phyloP scores from a whole-genome alignment of 768 basidiomycete genomes.

The Mycena chlorophos region DNA sequence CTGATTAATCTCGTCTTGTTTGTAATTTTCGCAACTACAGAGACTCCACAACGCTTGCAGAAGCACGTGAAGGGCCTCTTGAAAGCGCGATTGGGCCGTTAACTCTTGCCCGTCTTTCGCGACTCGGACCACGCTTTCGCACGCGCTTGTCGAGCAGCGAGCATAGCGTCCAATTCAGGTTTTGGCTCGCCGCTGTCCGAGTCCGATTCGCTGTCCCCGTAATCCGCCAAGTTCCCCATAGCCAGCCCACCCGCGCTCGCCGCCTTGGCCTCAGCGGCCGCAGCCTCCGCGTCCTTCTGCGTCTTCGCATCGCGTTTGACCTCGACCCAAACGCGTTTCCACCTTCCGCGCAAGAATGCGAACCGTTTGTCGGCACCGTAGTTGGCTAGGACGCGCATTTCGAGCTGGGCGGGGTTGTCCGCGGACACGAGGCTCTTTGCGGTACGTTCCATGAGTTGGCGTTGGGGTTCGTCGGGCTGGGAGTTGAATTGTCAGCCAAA shows the following conservation, averaged over 20 bases:
- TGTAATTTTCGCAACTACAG: no score
- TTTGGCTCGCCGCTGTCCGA: conserved; percentile 30
- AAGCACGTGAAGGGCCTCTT: no score
- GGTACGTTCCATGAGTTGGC: conserved; percentile 72
- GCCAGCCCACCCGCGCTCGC: conserved; percentile 36
- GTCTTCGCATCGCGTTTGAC: conserved; percentile 46
- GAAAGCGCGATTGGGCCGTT: no score
- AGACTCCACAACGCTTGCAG: no score
- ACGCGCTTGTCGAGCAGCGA: conserved; percentile 34
- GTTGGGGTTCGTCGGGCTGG: conserved; percentile 61
- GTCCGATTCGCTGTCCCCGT: conserved; percentile 57
- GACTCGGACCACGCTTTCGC: conserved; percentile 61
- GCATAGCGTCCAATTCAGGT: conserved; percentile 20
- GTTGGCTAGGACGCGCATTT: conserved; percentile 87
- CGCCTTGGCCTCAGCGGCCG: conserved; percentile 27
- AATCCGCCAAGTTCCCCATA: conserved; percentile 57
- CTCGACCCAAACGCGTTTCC: conserved; percentile 62
- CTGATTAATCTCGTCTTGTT: no score
- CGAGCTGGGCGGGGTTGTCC: conserved; percentile 77
- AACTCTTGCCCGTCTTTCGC: conserved; percentile 39
- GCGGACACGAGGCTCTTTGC: conserved; percentile 67
- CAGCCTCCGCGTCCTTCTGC: conserved; percentile 31
- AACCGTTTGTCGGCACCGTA: conserved; percentile 78
- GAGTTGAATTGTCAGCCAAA: conserved; percentile 4
- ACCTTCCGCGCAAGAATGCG: conserved; percentile 78